Conservation (phyloP, 2,329 filamentous ascomycete species). For the Colletotrichum sp. region DNA sequence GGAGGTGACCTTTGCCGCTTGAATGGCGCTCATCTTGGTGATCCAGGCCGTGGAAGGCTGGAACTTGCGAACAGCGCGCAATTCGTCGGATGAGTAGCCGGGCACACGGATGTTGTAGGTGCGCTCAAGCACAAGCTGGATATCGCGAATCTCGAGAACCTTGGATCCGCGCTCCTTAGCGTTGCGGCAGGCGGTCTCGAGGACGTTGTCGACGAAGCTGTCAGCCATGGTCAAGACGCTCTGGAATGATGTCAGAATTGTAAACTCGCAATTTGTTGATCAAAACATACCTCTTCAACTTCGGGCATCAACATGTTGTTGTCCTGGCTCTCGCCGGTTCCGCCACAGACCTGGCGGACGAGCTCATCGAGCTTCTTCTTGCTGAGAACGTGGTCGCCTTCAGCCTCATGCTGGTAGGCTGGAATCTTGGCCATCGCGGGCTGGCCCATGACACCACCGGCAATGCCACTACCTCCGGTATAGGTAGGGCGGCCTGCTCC, state of each 20-base stretch:
- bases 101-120: conserved; percentile 93
- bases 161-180: conserved; percentile 93
- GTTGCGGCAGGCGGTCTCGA: conserved; percentile 85
- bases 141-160: conserved; percentile 86
- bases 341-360: conserved; percentile 90
- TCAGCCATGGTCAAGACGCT: conserved; percentile 89
- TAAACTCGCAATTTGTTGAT: not conserved
- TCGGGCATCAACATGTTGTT: conserved; percentile 85
- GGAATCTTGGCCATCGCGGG: conserved; percentile 84
- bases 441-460: conserved; percentile 85
- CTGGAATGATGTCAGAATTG: conserved; percentile 46
- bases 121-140: conserved; percentile 82
- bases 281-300: conserved; percentile 82
- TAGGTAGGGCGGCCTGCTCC: conserved; percentile 80
- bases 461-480: conserved; percentile 76
- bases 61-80: conserved; percentile 92
- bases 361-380: conserved; percentile 98
- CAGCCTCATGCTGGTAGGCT: conserved; percentile 85
- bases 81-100: conserved; percentile 92
- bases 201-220: conserved; percentile 91
- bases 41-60: conserved; percentile 90
- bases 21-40: conserved; percentile 95
- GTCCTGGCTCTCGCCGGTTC: conserved; percentile 73
- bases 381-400: conserved; percentile 91
- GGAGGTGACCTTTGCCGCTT: conserved; percentile 85